Evolutionary conservation across 306 rosid genomes (phyloP), one percentile per base, ranked within the genome.

Genomic region (Oxytropis ochrocephala): DNA sequence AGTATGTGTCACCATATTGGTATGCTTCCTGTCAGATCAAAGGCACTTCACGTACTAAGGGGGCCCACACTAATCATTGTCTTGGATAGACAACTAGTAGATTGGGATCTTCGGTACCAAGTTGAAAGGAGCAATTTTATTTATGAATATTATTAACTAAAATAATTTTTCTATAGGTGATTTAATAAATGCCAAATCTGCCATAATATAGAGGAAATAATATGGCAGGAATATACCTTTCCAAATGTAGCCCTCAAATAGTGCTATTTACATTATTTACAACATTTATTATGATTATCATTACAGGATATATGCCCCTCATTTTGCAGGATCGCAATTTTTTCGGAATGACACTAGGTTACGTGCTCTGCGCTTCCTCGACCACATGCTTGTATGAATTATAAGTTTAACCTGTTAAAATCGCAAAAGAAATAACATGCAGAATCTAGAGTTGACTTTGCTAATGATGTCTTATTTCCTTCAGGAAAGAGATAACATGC

Each of bases 401-500:
- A 83, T 55, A 54, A 59, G 66, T 74, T 81, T 71, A 8, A 43
- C 73, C 73, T 79, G 54, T 70, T 63, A 80, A 71, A 64, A 58
- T 64, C 17, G 6, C 48, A 46, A 17, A 54, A 24, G 63, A 8
- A 17, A 39, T 57, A 52, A 49, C 71, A 50, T 72, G 58, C 70
- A 24, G 36, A 78, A 30, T 44, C 72, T 43, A 32, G 21, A 78
- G 30, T 52, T 55, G 60, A 70, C 64, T 38, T 47, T 75, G 46
- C 59, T 47, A 65, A 51, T 74, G 51, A 48, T 75, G 57, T 36
- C 61, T 63, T 78, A 49, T 29, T 83, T 73, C 67, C 68, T 87
- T 80, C 84, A 95, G 99, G 99, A 83, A 84, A 89, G 99, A 83
- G 99, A 95, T 83, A 95, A 95, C 86, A 91, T 95, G 91, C 99